Conservation (phyloP, 2,329 filamentous ascomycete species). For the Colletotrichum somersetense region DNA sequence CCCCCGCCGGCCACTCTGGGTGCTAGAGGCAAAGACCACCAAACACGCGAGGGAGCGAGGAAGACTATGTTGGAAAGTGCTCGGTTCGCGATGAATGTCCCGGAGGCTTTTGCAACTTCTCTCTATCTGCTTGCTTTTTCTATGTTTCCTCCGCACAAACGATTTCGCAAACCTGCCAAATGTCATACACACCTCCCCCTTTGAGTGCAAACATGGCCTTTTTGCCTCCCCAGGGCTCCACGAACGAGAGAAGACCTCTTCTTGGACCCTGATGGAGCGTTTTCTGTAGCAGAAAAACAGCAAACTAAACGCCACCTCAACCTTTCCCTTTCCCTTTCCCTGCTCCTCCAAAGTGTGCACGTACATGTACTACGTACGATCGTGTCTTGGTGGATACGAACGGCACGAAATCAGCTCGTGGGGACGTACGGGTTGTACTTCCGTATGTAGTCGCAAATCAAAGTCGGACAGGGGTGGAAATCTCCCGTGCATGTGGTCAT, state of each 20-base stretch:
- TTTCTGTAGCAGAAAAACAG: not conserved
- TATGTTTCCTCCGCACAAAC: not conserved
- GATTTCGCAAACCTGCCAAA: not conserved
- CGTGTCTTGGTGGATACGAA: not conserved
- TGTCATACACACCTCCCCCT: not conserved
- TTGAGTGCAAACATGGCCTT: not conserved
- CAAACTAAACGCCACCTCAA: not conserved
- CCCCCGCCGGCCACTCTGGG: not conserved
- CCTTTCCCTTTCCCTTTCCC: not conserved
- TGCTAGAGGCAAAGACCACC: not conserved
- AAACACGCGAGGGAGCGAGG: too few species aligned
- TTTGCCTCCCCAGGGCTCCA: not conserved
- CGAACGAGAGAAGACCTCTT: not conserved
- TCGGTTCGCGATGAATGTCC: not conserved
- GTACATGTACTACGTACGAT: not conserved
- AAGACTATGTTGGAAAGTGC: not conserved
- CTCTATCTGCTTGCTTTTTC: not conserved
- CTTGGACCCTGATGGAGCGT: not conserved
- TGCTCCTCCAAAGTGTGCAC: not conserved
- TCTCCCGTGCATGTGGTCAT: conserved; percentile 3
- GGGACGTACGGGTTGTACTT: not conserved
- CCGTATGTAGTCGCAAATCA: not conserved
- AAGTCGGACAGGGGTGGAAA: conserved; percentile 1
- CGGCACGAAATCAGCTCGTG: not conserved
- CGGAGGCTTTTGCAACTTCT: not conserved